Percentiles rank a stretch among this genome's conserved stretches.
These are phyloP conservation scores for Botrytis cinerea DNA, from an alignment of 2,329 filamentous ascomycete species.

Conservation along the genomic window DNA sequence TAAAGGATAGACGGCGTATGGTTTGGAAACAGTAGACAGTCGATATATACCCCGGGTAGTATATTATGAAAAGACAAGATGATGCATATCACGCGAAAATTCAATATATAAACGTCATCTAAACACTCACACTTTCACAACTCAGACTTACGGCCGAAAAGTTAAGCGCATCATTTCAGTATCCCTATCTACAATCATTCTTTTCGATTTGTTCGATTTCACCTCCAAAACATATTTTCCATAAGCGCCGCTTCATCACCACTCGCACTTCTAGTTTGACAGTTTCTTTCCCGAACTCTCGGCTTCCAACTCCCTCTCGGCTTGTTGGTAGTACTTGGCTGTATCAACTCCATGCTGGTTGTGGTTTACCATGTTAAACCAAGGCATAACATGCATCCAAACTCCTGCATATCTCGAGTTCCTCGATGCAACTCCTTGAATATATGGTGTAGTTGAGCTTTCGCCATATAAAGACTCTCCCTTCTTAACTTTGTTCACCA, in stretches of 20 bases:
- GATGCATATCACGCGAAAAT: background rate
- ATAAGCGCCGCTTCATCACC: background rate
- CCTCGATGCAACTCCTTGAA: conserved; percentile 89
- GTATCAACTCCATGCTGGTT: conserved; percentile 92
- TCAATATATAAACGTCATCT: background rate
- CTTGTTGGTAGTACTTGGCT: conserved; percentile 96
- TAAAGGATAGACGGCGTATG: background rate
- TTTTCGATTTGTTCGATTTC: conserved; percentile 6
- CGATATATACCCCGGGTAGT: background rate
- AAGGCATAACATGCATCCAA: conserved; percentile 82
- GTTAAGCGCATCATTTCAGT: conserved; percentile 9
- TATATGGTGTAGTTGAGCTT: conserved; percentile 75
- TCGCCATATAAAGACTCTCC: conserved; percentile 88
- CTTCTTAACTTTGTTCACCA: conserved; percentile 94
- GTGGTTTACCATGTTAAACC: conserved; percentile 99
- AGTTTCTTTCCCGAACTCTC: conserved; percentile 53
- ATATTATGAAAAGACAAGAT: background rate
- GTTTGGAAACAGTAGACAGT: background rate
- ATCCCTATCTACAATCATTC: conserved; percentile 23
- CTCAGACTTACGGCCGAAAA: background rate
- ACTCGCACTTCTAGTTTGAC: conserved; percentile 10
- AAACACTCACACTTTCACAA: conserved; percentile 5
- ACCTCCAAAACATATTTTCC: conserved; percentile 15
- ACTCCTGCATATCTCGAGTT: conserved; percentile 90
- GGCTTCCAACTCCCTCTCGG: conserved; percentile 87